A percentile compares a stretch with the other conserved stretches of the same genome.
These are phyloP conservation scores for Claviceps paspali DNA, from an alignment of 2,329 filamentous ascomycete genomes.

Conservation along the genomic window DNA sequence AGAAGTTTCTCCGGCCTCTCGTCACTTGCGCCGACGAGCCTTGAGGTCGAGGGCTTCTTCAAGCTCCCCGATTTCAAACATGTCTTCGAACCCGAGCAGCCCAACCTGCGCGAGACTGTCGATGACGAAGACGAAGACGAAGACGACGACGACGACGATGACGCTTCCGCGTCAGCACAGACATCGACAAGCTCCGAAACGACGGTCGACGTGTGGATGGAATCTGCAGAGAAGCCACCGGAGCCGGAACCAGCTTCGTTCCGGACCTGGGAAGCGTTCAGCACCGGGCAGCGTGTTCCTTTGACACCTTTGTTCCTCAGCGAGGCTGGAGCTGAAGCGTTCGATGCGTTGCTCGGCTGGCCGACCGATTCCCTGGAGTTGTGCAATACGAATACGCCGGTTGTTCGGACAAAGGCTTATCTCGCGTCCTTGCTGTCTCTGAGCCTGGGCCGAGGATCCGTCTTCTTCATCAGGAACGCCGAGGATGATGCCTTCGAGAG, in stretches of 20 bases:
- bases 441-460: slow-evolving; percentile 54
- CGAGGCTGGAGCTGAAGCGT: slow-evolving; percentile 50
- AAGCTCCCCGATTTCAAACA: slow-evolving; percentile 7
- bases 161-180: neutral
- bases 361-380: slow-evolving; percentile 24
- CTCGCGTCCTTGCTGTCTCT: slow-evolving; percentile 46
- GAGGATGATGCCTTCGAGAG: slow-evolving; percentile 36
- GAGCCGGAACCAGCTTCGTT: slow-evolving; percentile 25
- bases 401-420: slow-evolving; percentile 35
- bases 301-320: slow-evolving; percentile 43
- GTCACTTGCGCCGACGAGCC: slow-evolving; percentile 9
- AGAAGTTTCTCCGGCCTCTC: slow-evolving; percentile 5
- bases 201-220: slow-evolving; percentile 29
- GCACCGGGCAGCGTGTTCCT: slow-evolving; percentile 18
- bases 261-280: slow-evolving; percentile 57
- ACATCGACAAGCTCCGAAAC: slow-evolving; percentile 5
- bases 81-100: slow-evolving; percentile 1
- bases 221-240: slow-evolving; percentile 16
- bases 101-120: neutral
- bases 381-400: slow-evolving; percentile 21
- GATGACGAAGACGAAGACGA: neutral
- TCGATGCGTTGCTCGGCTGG: slow-evolving; percentile 45
- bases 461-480: slow-evolving; percentile 50
- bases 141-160: too few species aligned
- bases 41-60: slow-evolving; percentile 18